phyloP scores from a whole-genome alignment of 2,329 filamentous ascomycete genomes.

The Cladosporium sp. region DNA sequence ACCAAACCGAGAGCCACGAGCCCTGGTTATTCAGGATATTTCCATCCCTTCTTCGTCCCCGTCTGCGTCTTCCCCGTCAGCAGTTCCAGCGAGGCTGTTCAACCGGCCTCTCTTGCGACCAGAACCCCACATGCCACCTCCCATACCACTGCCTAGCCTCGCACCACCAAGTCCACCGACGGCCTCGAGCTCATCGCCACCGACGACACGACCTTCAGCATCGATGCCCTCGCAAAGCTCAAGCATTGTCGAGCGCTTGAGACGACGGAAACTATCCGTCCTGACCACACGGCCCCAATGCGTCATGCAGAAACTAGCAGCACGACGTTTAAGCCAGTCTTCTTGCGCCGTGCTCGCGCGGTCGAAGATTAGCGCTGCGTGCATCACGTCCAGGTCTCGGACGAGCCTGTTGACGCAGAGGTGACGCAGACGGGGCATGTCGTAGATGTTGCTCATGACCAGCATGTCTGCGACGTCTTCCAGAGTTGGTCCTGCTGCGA shows the following conservation, averaged over 20 bases:
- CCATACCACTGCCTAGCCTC: conserved; percentile 45
- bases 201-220: conserved; percentile 85
- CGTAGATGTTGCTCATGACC: conserved; percentile 97
- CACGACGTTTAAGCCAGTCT: conserved; percentile 88
- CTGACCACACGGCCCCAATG: conserved; percentile 95
- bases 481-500: conserved; percentile 61
- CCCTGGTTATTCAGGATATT: conserved; percentile 24
- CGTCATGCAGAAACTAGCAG: conserved; percentile 83
- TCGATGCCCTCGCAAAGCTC: conserved; percentile 94
- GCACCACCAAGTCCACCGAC: conserved; percentile 57
- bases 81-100: conserved; percentile 46
- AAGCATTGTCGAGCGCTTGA: conserved; percentile 78
- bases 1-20: background rate
- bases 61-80: conserved; percentile 43
- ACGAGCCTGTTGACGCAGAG: conserved; percentile 88
- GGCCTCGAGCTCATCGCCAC: conserved; percentile 77
- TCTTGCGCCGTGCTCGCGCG: conserved; percentile 87
- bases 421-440: conserved; percentile 88
- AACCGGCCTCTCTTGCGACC: conserved; percentile 49
- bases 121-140: conserved; percentile 29
- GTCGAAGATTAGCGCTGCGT: conserved; percentile 96
- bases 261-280: conserved; percentile 78
- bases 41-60: conserved; percentile 39
- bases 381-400: conserved; percentile 89
- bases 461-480: conserved; percentile 89